These are phyloP conservation scores for Fraxinus nigra DNA, from an alignment of 305 asterid species.

Conservation along the genomic window DNA sequence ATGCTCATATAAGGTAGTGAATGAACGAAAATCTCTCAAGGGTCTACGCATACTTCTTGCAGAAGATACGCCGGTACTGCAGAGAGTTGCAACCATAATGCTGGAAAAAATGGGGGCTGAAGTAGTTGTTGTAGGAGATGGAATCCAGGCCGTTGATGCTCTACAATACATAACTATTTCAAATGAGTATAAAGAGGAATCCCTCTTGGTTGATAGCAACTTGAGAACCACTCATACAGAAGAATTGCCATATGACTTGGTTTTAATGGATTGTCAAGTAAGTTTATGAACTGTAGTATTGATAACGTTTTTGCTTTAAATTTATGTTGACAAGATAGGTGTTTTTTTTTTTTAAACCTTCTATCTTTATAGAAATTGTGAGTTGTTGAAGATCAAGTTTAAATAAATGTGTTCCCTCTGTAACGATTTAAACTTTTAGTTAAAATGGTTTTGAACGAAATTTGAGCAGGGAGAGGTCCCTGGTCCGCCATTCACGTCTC, in stretches of 20 bases:
- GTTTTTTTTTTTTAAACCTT: neutral
- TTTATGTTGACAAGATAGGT: neutral
- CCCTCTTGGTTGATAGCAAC: conserved; percentile 28
- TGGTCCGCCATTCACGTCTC: neutral
- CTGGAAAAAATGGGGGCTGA: conserved; percentile 83
- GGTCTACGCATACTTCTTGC: conserved; percentile 78
- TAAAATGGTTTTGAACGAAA: neutral
- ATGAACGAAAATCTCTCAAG: conserved; percentile 46
- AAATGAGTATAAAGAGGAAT: conserved; percentile 24
- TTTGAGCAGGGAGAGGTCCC: neutral
- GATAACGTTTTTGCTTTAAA: neutral
- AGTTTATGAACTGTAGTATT: conserved; percentile 24
- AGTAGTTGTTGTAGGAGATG: conserved; percentile 80
- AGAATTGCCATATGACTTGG: conserved; percentile 59
- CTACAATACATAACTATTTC: conserved; percentile 32
- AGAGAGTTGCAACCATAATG: conserved; percentile 89
- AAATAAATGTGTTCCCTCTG: neutral
- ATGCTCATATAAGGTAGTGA: conserved; percentile 24
- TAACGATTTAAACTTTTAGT: neutral
- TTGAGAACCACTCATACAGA: conserved; percentile 7
- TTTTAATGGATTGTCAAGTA: conserved; percentile 96
- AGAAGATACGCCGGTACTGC: conserved; percentile 85
- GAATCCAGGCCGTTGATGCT: conserved; percentile 72
- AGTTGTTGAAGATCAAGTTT: neutral
- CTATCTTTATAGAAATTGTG: neutral